Evolutionary conservation across 441 rosid genomes (phyloP), one percentile per base, ranked within the genome.

Genomic region (Theobroma grandiflorum): DNA sequence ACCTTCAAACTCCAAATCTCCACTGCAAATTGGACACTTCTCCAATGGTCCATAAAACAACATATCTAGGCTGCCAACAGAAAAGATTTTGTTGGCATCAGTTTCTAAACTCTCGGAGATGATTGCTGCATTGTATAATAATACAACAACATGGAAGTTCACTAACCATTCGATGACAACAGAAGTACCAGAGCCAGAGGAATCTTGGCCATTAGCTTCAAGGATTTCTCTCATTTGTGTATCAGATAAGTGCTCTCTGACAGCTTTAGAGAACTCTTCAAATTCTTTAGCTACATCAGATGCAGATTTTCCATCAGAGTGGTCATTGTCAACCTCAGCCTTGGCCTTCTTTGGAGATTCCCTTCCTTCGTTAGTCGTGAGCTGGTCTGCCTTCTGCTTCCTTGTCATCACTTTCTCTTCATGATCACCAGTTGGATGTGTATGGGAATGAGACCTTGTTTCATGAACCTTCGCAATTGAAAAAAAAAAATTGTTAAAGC

Each of bases 341-440:
- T 89, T 93, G 0, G 88, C 77, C 79, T 93, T 93, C 87, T 92
- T 93, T 0, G 87, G 95, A 33, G 93, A 84, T 35, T 90, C 91
- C 75, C 87, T 92, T 14, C 86, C 84, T 76, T 91, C 84, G 74
- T 94, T 94, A 31, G 85, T 89, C 49, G 82, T 83, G 72, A 83
- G 85, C 85, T 82, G 91, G 82, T 90, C 95, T 12, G 94, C 96
- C 76, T 94, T 94, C 82, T 93, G 95, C 89, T 93, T 96, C 86
- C 95, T 85, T 43, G 91, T 87, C 91, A 84, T 89, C 52, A 89
- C 84, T 86, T 86, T 93, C 40, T 89, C 92, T 7, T 95, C 97
- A 20, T 26, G 31, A 26, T 90, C 93, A 7, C 84, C 81, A 31
- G 92, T 81, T 52, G 81, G 73, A 72, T 86, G 93, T 22, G 31